phyloP scores from a whole-genome alignment of 352 stramenopile species.

The Phytophthora lateralis region DNA sequence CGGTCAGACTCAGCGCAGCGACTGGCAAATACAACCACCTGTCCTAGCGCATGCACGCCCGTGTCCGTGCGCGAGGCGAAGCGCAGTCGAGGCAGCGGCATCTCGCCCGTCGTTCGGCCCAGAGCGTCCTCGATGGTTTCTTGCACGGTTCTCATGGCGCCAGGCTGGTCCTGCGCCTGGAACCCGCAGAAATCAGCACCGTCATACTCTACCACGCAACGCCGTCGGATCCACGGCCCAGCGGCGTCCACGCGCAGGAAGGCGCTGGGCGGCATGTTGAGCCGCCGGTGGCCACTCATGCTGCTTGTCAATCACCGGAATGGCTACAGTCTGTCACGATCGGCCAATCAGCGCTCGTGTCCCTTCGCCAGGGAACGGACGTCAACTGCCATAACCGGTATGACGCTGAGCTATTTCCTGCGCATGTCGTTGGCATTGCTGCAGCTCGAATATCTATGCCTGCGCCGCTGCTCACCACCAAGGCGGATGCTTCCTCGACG shows the following conservation, averaged over 20 bases:
- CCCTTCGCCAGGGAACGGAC: conserved; percentile 9
- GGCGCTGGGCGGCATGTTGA: conserved; percentile 48
- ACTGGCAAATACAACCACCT: conserved; percentile 92
- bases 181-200: conserved; percentile 78
- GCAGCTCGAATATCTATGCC: conserved; percentile 9
- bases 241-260: conserved; percentile 47
- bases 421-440: not conserved
- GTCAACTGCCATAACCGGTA: not conserved
- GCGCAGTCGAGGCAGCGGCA: conserved; percentile 65
- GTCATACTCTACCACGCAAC: conserved; percentile 76
- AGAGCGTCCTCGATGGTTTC: conserved; percentile 75
- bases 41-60: conserved; percentile 91
- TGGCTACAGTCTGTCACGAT: conserved; percentile 4
- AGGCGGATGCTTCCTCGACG: conserved; percentile 9
- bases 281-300: conserved; percentile 27
- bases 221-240: conserved; percentile 28
- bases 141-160: conserved; percentile 66
- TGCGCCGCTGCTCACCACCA: conserved; percentile 12
- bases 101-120: conserved; percentile 68
- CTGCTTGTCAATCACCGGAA: conserved; percentile 14
- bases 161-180: conserved; percentile 75
- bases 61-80: conserved; percentile 92
- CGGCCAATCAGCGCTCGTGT: conserved; percentile 32
- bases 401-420: conserved; percentile 10
- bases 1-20: conserved; percentile 48